Base-by-base conservation (phyloP, 345 rosid species). In the Physaria fendleri region DNA sequence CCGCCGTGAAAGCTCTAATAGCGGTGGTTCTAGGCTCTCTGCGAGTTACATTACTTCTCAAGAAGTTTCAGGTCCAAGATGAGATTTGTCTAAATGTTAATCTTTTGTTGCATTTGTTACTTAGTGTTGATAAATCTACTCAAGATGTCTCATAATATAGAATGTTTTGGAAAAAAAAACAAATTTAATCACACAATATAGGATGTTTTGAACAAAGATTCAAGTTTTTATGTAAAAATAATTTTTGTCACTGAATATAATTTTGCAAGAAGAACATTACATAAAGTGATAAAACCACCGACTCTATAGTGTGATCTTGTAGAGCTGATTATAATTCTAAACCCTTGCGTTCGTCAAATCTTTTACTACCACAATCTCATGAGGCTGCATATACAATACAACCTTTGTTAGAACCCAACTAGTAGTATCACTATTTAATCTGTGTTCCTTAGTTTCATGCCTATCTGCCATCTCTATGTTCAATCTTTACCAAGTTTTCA, bases 21-120 rank as follows among this genome's bases (percentile, higher is more conserved):
- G 48, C 12, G 84, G 66, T 17, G 80, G 69, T 22, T 82, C 76
- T 8, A 53, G 50, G 43, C 62, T 50, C 54, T 59, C 65, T 13
- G 53, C 64, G n/a, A 87, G 95, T 58, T 83, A 82, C 47, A 44
- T 85, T 24, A 81, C 95, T 27, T 88, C 98, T 3, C 95, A 88
- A 62, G 85, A 84, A 73, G 65, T 91, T 37, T 91, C 96, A 2
- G 98, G 98, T 3, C 98, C 96, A 5, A 84, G 98, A 77, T 90
- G 38, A 50, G 20, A 21, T 20, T 20, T 24, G 16, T 34, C 29
- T 17, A 3, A 39, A 32, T 30, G 41, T 66, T 5, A 25, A 35
- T 52, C 29, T 52, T 25, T 37, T 38, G 40, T 46, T 46, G 32
- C 43, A 11, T 41, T 20, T 63, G 14, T 32, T 24, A n/a, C n/a